Conservation (phyloP, 257 asterid genomes). For the Fraxinus excelsior region DNA sequence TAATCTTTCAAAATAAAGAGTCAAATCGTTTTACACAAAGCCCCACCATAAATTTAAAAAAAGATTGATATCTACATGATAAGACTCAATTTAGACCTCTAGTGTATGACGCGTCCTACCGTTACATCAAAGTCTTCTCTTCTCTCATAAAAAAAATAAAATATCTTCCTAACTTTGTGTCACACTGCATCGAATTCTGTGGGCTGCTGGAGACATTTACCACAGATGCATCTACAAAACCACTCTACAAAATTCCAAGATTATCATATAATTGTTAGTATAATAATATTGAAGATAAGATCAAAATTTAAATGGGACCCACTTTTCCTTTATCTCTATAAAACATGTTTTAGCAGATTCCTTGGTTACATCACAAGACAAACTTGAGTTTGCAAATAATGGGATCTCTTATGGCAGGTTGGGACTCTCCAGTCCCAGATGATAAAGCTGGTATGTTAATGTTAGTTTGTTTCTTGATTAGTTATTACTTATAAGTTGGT, state of each 20-base stretch:
- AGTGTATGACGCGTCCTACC: too few species aligned
- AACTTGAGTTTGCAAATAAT: conserved; percentile 22
- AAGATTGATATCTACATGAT: too few species aligned
- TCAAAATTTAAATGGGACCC: neutral
- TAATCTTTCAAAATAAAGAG: too few species aligned
- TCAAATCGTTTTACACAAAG: too few species aligned
- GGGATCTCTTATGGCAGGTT: conserved; percentile 98
- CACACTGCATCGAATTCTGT: neutral
- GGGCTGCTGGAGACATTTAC: neutral
- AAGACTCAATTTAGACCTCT: too few species aligned
- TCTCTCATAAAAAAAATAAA: neutral
- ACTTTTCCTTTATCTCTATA: neutral
- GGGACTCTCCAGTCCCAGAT: conserved; percentile 62
- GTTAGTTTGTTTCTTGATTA: neutral
- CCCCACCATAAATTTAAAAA: too few species aligned
- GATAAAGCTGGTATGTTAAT: conserved; percentile 57
- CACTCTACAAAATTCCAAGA: neutral
- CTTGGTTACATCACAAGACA: neutral
- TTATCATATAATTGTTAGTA: neutral
- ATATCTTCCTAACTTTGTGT: neutral
- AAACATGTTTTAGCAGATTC: neutral
- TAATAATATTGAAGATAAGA: neutral
- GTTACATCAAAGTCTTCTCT: neutral
- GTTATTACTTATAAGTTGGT: too few species aligned
- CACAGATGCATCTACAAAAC: neutral